Base-by-base conservation (phyloP, 2,329 filamentous ascomycete genomes). In the Exophiala mesophila region DNA sequence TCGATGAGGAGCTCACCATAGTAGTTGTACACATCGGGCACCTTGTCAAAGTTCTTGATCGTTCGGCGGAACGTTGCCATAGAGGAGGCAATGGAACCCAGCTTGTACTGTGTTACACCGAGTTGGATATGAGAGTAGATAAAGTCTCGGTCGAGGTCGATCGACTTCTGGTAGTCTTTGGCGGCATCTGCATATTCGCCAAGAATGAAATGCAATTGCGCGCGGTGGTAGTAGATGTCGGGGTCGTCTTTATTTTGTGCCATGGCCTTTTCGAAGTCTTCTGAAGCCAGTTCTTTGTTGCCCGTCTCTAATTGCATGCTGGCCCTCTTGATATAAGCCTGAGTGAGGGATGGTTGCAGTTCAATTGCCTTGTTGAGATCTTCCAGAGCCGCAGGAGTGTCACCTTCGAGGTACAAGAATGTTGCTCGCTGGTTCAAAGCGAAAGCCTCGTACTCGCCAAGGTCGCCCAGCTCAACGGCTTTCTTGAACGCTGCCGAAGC, bases 81-180 rank as follows among this genome's bases (percentile, higher is more conserved):
- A 34, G 89, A 95, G 6, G 89, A 96, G 5, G 92, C 92, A 45
- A 98, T 85, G 20, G 88, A 95, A 55, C 92, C 92, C 85, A 97
- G 94, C 82, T 98, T 98, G 76, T 98, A 98, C 69, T 98, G 92
- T 36, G 92, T 98, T 39, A 98, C 92, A 65, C 92, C 92, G 31
- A 98, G 85, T 69, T 98, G 92, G 60, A 98, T 98, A 71, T 98
- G 92, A 5, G 90, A 97, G 77, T 95, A 98, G 71, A 98, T 98
- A 68, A 98, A 98, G 55, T 87, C 82, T 56, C 81, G 78, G 72
- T 98, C 92, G 20, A 98, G 78, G 58, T 98, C 92, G 59, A 98
- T 98, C 2, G 92, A 97, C 71, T 94, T 96, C 66, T 98, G 92
- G 72, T 98, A 98, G 70, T 98, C 92, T 72, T 94, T 95, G 47